Evolutionary conservation across 129 eudicot genomes (phyloP).

Genomic region (Centrapalus pauciflorus): DNA sequence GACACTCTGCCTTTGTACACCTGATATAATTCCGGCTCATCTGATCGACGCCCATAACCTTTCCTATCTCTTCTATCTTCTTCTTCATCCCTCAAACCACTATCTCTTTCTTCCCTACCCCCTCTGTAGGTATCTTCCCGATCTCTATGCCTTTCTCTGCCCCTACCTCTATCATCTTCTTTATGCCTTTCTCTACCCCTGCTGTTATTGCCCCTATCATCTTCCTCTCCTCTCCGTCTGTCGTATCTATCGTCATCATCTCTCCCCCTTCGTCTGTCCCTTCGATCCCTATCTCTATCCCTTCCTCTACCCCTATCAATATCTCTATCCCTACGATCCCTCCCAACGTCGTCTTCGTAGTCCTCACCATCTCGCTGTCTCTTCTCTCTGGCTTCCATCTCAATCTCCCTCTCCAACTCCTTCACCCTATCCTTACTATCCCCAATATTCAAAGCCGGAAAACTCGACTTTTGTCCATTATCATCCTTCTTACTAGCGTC

Average conservation of each 20-base stretch:
- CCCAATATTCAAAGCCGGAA: constrained; percentile 53
- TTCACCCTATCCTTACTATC: constrained; percentile 60
- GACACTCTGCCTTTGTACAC: constrained; percentile 80
- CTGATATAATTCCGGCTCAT: constrained; percentile 53
- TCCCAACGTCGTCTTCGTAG: constrained; percentile 11
- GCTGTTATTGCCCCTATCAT: constrained; percentile 1
- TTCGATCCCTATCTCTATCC: constrained; percentile 27
- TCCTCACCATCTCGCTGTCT: constrained; percentile 18
- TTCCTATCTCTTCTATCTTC: constrained; percentile 4
- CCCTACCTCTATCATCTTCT: constrained; percentile 8
- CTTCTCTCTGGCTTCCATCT: constrained; percentile 45
- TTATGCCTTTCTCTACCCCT: constrained; percentile 15
- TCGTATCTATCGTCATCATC: constrained; percentile 20
- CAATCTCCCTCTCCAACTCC: constrained; percentile 80
- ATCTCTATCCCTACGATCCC: constrained; percentile 26
- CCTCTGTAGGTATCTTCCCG: not conserved
- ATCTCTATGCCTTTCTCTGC: constrained; percentile 16
- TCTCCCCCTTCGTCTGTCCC: constrained; percentile 24
- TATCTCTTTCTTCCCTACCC: not conserved
- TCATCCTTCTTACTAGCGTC: constrained; percentile 23
- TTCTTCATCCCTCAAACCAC: not conserved
- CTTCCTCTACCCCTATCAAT: constrained; percentile 27
- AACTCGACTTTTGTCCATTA: constrained; percentile 25
- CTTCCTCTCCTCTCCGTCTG: constrained; percentile 13
- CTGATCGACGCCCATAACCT: constrained; percentile 23